phyloP scores from a whole-genome alignment of 306 rosid genomes.

The Vigna reflexopilosa region DNA sequence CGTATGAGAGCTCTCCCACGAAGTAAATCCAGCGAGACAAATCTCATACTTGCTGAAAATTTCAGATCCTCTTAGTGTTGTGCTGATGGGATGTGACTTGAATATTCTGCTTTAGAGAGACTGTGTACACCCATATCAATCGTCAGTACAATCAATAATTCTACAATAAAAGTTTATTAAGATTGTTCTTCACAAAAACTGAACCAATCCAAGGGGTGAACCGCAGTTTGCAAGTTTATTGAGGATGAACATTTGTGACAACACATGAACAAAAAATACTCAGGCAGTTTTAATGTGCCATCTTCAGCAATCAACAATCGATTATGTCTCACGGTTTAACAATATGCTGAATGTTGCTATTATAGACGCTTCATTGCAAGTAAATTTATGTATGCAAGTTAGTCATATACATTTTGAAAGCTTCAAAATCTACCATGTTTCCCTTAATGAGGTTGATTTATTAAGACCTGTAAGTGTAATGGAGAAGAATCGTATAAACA shows the following conservation, averaged over 20 bases:
- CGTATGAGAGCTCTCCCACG: neutral
- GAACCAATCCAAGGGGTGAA: neutral
- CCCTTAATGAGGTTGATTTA: neutral
- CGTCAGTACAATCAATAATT: neutral
- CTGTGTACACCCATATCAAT: neutral
- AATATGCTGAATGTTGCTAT: slow-evolving; percentile 2
- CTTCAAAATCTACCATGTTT: neutral
- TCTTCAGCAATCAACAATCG: neutral
- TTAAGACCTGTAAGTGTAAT: neutral
- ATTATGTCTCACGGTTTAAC: neutral
- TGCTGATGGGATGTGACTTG: neutral
- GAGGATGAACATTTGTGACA: neutral
- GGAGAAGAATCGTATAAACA: neutral
- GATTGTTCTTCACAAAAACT: neutral
- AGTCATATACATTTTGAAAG: neutral
- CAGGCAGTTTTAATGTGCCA: neutral
- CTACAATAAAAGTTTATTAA: neutral
- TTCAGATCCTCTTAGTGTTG: neutral
- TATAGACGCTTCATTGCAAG: slow-evolving; percentile 8
- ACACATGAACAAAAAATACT: neutral
- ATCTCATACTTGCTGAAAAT: neutral
- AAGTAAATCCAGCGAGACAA: neutral
- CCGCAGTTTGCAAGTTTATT: neutral
- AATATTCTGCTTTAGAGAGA: neutral
- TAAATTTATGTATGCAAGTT: neutral